Conservation (phyloP, 345 rosid species). For the thale cress (Arabidopsis thaliana) region TAIR10.1 NC_003070.9:5819001-5819500, state of each 20-base stretch:
- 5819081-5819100: conserved; percentile 23
- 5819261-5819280: neutral
- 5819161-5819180: conserved; percentile 32
- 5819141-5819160: conserved; percentile 42
- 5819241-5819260: neutral
- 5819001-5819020: conserved; percentile 46
- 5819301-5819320: neutral
- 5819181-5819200: conserved; percentile 10
- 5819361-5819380: neutral
- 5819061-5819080: conserved; percentile 33
- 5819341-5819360: neutral
- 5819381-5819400: neutral
- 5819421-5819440: too few species aligned
- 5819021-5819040: conserved; percentile 38
- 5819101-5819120: conserved; percentile 36
- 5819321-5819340: neutral
- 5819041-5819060: conserved; percentile 42
- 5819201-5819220: conserved; percentile 1
- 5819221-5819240: neutral
- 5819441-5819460: too few species aligned
- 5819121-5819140: conserved; percentile 38
- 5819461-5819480: neutral
- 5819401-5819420: neutral
- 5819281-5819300: neutral
- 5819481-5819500: neutral